Base-by-base conservation (phyloP, 192 early-diverging fungal species). In the Coemansia sp. region DNA sequence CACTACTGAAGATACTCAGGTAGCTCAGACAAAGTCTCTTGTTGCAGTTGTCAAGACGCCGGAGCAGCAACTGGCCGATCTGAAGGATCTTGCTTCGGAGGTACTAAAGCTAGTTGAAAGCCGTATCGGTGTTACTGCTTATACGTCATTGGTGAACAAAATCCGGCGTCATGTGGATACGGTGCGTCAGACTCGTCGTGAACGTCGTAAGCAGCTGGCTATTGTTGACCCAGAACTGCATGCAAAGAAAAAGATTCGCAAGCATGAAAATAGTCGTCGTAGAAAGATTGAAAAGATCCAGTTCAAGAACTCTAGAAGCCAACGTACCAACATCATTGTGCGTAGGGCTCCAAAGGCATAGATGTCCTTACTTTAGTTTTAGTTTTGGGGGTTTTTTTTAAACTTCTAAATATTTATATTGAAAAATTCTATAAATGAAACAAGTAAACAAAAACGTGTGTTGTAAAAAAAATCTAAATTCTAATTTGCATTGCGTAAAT, bases 11-110 rank as follows among this genome's bases (percentile, higher is more conserved):
- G 91, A 92, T 71, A 87, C 28, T 11, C 57, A 59, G 56, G 72
- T 68, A 38, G 58, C 55, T 8, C 57, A 53, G 35, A 66, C 53
- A n/a, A 38, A 54, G n/a, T 39, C 55, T 11, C 61, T 65, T 7
- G 36, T 61, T 15, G 64, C 64, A 39, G 51, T 62, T 8, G 35
- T 37, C n/a, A 78, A 78, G 64, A 71, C 60, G 8, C 73, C 72
- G 0, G 67, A 67, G 1, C 76, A 84, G 67, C 61, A 66, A 53
- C 52, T 81, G 87, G 92, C 91, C 17, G 88, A 91, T 45, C 75
- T 95, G 55, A 90, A 91, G 71, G 82, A 86, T 45, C 79, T 95
- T 28, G 92, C 90, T 8, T 72, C 87, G n/a, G 93, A 97, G 71
- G 90, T 96, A 1, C 78, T 94, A 41, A 84, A 86, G n/a, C 67